These are phyloP conservation scores for Hypoxylon subgilvum DNA, from an alignment of 495 filamentous ascomycete species.

Conservation along the genomic window DNA sequence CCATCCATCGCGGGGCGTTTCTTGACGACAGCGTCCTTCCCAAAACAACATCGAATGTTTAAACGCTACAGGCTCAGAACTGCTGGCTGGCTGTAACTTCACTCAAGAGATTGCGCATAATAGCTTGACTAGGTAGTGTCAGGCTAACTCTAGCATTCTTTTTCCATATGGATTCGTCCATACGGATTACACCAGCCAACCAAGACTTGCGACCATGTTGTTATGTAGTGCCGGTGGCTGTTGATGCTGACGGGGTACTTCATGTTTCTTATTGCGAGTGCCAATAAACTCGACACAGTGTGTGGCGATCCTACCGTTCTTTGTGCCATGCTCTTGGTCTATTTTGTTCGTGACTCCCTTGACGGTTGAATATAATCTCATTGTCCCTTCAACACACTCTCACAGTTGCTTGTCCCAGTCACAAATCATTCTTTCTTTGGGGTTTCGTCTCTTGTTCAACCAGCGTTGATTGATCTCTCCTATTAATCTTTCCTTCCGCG, in stretches of 20 bases:
- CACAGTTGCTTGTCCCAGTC: slow-evolving; percentile 10
- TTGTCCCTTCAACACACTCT: slow-evolving; percentile 17
- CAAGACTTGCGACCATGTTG: slow-evolving; percentile 7
- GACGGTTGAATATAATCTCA: slow-evolving; percentile 18
- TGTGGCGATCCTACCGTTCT: slow-evolving; percentile 5
- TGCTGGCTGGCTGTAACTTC: slow-evolving; percentile 11
- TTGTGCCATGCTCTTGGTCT: slow-evolving; percentile 10
- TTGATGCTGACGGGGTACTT: slow-evolving; percentile 1
- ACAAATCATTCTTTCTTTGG: slow-evolving; percentile 24
- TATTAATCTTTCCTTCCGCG: slow-evolving; percentile 1
- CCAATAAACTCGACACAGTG: slow-evolving; percentile 23
- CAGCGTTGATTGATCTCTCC: slow-evolving; percentile 30
- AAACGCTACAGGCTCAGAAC: background rate
- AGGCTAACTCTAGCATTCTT: background rate
- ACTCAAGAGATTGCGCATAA: background rate
- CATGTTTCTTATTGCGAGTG: slow-evolving; percentile 10
- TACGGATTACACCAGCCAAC: slow-evolving; percentile 11
- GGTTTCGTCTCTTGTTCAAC: slow-evolving; percentile 10
- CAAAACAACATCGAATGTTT: slow-evolving; percentile 4
- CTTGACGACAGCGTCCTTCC: slow-evolving; percentile 9
- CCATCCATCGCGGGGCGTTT: slow-evolving; percentile 19
- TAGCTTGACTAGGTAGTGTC: background rate
- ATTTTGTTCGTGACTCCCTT: slow-evolving; percentile 7
- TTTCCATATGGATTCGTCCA: background rate
- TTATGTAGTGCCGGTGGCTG: slow-evolving; percentile 6